These are phyloP conservation scores for Yamadazyma trypodendri DNA, from an alignment of 1,139 yeast species.

Conservation along the genomic window DNA sequence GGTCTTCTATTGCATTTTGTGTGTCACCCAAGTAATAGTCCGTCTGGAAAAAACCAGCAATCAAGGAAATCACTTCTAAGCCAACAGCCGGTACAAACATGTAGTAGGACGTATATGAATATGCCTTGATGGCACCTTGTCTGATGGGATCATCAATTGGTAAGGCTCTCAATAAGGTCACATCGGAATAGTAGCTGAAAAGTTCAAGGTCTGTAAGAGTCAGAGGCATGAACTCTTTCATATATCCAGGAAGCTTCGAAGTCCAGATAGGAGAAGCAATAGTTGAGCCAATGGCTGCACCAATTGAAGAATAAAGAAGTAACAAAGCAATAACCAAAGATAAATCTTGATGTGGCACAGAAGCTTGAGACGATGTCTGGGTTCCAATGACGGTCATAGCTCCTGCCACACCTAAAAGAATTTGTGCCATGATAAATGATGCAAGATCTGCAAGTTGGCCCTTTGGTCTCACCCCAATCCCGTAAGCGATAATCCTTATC, in stretches of 20 bases:
- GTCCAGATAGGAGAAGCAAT: conserved; percentile 52
- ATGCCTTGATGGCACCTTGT: conserved; percentile 28
- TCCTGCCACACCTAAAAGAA: conserved; percentile 31
- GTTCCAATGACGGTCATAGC: conserved; percentile 30
- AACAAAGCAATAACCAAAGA: conserved; percentile 44
- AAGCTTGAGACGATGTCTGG: conserved; percentile 31
- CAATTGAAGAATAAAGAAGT: conserved; percentile 40
- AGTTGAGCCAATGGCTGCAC: conserved; percentile 44
- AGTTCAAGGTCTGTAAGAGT: conserved; percentile 14
- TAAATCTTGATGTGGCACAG: conserved; percentile 46
- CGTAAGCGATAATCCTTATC: conserved; percentile 27
- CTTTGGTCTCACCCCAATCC: conserved; percentile 20
- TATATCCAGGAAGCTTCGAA: conserved; percentile 31
- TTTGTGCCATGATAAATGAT: conserved; percentile 19
- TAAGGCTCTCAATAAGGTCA: conserved; percentile 16
- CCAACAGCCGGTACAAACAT: conserved; percentile 25
- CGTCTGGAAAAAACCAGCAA: conserved; percentile 28
- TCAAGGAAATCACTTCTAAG: conserved; percentile 22
- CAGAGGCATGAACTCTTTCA: conserved; percentile 23
- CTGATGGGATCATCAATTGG: conserved; percentile 23
- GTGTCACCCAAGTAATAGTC: conserved; percentile 31
- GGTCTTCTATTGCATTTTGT: conserved; percentile 28
- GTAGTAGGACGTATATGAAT: conserved; percentile 20
- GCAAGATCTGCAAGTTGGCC: conserved; percentile 19
- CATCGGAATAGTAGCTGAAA: conserved; percentile 16